Percentiles rank a stretch among this genome's conserved stretches.
Evolutionary conservation across 2,329 filamentous ascomycete genomes (phyloP).

Genomic region (Mollisiaceae sp.): DNA sequence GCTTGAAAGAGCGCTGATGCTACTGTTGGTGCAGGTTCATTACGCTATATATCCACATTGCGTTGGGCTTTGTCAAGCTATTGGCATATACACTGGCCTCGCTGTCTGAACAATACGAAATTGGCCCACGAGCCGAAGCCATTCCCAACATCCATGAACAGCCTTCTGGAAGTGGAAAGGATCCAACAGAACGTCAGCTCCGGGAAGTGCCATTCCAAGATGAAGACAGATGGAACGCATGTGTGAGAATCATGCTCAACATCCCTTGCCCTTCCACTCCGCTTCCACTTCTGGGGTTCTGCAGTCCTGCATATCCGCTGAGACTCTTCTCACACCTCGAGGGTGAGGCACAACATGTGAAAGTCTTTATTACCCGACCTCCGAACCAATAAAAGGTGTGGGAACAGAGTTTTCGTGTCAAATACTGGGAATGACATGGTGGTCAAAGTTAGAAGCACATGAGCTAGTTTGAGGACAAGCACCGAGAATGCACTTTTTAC

Average conservation of each 20-base stretch:
- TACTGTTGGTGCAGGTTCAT: not conserved
- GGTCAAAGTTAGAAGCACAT: constrained; percentile 50
- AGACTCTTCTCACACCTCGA: constrained; percentile 56
- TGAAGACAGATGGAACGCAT: constrained; percentile 59
- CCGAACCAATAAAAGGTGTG: constrained; percentile 47
- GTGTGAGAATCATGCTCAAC: constrained; percentile 54
- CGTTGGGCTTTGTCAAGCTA: too few species aligned
- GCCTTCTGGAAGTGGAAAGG: constrained; percentile 35
- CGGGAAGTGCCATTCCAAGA: constrained; percentile 63
- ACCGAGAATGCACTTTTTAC: constrained; percentile 64
- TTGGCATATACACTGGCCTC: too few species aligned
- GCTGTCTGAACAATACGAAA: too few species aligned
- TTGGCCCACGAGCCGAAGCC: constrained; percentile 16
- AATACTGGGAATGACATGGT: constrained; percentile 45
- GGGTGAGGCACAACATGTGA: constrained; percentile 53
- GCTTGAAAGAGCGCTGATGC: not conserved
- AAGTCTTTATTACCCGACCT: constrained; percentile 54
- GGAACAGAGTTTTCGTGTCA: constrained; percentile 50
- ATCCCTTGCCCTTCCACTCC: constrained; percentile 39
- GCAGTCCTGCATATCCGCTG: constrained; percentile 41
- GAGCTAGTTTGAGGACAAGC: constrained; percentile 56
- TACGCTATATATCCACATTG: too few species aligned
- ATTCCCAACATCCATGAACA: constrained; percentile 33
- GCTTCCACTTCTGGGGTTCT: constrained; percentile 36
- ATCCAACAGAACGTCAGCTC: constrained; percentile 55